Evolutionary conservation across 306 rosid species (phyloP), one percentile per base, ranked within the genome.

Genomic region (Castanospermum australe): DNA sequence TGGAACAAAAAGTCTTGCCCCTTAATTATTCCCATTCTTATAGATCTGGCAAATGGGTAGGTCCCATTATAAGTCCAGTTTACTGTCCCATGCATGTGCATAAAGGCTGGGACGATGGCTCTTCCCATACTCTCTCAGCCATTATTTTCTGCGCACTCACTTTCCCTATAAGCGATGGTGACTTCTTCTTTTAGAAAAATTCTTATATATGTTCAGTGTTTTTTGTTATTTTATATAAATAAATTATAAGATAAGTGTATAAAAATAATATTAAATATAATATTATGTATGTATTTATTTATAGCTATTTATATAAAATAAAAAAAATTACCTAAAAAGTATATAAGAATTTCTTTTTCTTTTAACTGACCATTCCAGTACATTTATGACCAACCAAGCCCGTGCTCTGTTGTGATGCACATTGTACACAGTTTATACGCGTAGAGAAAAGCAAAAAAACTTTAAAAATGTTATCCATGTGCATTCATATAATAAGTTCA

Each of bases 11-110:
- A 75, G 84, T 75, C 82, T 75, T 9, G 15, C 17, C 25, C 80
- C 59, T 71, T 42, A 52, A 71, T 79, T 30, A 86, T 76, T 79
- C 42, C 20, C 55, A n/a, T 76, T 63, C 78, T 71, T 81, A 82
- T 51, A 61, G 83, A 55, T 81, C 73, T 60, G 84, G 83, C 81
- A 51, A 52, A 78, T 54, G 86, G 71, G 82, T 86, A 89, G 92
- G 94, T 78, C 97, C 91, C 70, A 10, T 10, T 47, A 77, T 50
- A 57, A n/a, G 62, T 22, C 38, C 38, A 57, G 52, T 7, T 33
- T 60, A 55, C 94, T 85, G 97, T 71, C 35, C 55, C 61, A 73
- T 77, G 75, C 97, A 92, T 92, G 97, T 92, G 97, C 91, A 2
- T 25, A 84, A 81, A 87, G 76, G 77, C 71, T 42, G 24, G 33